Base-by-base conservation (phyloP, 768 basidiomycete genomes). In the Leccinum subtestaceum region DNA sequence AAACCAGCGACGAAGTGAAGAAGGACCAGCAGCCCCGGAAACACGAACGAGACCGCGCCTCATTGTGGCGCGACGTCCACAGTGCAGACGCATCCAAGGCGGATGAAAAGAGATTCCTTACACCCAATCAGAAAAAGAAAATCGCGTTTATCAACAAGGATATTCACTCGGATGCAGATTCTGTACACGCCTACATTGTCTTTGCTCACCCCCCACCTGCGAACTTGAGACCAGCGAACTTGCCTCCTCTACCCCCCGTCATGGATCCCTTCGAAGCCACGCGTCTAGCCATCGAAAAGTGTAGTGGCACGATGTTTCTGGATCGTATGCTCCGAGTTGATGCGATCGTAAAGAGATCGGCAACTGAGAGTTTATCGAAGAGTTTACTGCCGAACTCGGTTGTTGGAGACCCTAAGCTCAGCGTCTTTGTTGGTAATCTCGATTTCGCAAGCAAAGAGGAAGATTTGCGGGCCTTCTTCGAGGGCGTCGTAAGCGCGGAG, bases 81-180 rank as follows among this genome's bases (percentile, higher is more conserved):
- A 70, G 77, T 17, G 70, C 80, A 19, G 82, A 78, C 32, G 79
- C 70, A 3, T 73, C 76, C 21, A 75, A 75, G 60, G 71, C 72
- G 12, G 80, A 82, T 56, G 79, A 81, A 53, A 89, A 93, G 70
- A 78, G 77, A 38, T 91, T 84, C 71, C 81, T 97, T 53, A 91
- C 84, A 7, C 81, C 92, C 0, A 81, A 81, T 53, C 91, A 97
- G 74, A 98, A 96, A 79, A 92, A 95, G 76, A 91, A 88, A 63
- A 85, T 98, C 55, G 92, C 94, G 0, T 97, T 95, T 72, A 97
- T 98, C 71, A 91, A 94, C 69, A 87, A 87, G 55, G 93, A 96
- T 65, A 85, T 98, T 67, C 94, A 98, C 74, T 77, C 86, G 2
- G 80, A 83, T 34, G 87, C 88, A 4, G 85, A 85, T 64, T 80